phyloP scores from a whole-genome alignment of 192 early-diverging fungal species.

The Coemansia sp. region DNA sequence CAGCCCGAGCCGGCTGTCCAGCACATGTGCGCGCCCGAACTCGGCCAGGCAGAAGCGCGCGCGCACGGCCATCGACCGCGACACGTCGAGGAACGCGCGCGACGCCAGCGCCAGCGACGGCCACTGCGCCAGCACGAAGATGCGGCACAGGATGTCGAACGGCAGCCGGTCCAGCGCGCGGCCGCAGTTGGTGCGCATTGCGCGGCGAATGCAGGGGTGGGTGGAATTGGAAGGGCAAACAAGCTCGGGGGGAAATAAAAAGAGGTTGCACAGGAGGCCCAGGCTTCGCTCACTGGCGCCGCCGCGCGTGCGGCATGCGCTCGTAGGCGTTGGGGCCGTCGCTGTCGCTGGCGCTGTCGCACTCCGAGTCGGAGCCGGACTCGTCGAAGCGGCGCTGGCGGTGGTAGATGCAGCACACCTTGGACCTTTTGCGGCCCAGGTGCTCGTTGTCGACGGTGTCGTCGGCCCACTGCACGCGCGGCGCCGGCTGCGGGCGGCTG shows the following conservation, averaged over 20 bases:
- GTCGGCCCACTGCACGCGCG: slow-evolving; percentile 42
- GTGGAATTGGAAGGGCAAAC: too few species aligned
- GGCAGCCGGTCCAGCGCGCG: slow-evolving; percentile 41
- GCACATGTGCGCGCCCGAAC: slow-evolving; percentile 34
- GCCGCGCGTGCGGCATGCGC: slow-evolving; percentile 19
- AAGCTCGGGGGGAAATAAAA: background rate
- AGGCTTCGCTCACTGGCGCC: background rate
- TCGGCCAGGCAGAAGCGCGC: slow-evolving; percentile 41
- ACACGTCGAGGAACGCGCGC: slow-evolving; percentile 27
- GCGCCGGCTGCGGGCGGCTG: background rate
- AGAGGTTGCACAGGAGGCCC: background rate
- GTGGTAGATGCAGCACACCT: slow-evolving; percentile 53
- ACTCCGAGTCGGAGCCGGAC: slow-evolving; percentile 44
- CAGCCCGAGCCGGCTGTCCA: slow-evolving; percentile 37
- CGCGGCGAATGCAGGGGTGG: too few species aligned
- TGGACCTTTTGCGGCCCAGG: slow-evolving; percentile 46
- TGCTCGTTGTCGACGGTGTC: slow-evolving; percentile 53
- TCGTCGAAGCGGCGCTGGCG: slow-evolving; percentile 45
- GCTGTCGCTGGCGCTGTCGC: slow-evolving; percentile 7
- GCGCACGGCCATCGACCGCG: slow-evolving; percentile 28
- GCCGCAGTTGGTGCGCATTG: too few species aligned
- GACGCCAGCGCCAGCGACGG: slow-evolving; percentile 41
- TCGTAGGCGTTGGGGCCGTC: slow-evolving; percentile 50
- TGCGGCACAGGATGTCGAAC: slow-evolving; percentile 40
- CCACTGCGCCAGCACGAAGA: slow-evolving; percentile 50